Conservation (phyloP, 1,284 basidiomycete genomes). For the Moesziomyces globuligerus region DNA sequence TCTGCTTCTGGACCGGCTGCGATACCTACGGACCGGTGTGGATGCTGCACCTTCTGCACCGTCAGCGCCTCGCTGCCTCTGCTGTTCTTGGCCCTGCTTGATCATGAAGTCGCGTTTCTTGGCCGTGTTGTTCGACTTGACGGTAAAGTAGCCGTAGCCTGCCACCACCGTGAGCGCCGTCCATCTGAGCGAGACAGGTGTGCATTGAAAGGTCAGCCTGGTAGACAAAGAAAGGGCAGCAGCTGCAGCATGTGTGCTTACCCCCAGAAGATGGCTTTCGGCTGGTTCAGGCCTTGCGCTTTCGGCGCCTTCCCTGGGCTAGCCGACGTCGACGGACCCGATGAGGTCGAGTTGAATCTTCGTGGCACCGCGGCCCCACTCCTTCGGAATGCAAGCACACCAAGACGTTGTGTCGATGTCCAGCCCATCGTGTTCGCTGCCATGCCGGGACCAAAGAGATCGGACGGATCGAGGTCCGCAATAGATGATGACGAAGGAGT, state of each 20-base stretch:
- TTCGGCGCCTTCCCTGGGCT: slow-evolving; percentile 6
- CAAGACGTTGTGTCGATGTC: background rate
- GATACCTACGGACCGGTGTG: slow-evolving; percentile 27
- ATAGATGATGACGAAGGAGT: no score
- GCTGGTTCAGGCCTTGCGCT: slow-evolving; percentile 35
- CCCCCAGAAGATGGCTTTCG: slow-evolving; percentile 46
- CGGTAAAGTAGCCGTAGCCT: slow-evolving; percentile 45
- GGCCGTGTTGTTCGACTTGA: slow-evolving; percentile 47
- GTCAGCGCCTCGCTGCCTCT: background rate
- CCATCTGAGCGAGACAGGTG: no score
- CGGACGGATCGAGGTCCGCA: no score
- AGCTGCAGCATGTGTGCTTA: slow-evolving; percentile 2
- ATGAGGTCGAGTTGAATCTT: slow-evolving; percentile 12
- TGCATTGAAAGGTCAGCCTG: background rate
- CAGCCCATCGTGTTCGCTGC: background rate
- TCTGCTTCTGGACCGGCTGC: background rate
- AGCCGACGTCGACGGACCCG: background rate
- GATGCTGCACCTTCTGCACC: slow-evolving; percentile 3
- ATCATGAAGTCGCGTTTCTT: slow-evolving; percentile 52
- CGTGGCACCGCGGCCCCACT: background rate
- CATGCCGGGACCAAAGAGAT: no score
- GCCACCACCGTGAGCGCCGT: slow-evolving; percentile 35
- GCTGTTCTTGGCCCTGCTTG: slow-evolving; percentile 34
- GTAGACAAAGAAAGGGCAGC: background rate
- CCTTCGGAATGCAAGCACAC: background rate